Conservation (phyloP, 208 protist genomes). For the Strigomonas oncopelti region DNA sequence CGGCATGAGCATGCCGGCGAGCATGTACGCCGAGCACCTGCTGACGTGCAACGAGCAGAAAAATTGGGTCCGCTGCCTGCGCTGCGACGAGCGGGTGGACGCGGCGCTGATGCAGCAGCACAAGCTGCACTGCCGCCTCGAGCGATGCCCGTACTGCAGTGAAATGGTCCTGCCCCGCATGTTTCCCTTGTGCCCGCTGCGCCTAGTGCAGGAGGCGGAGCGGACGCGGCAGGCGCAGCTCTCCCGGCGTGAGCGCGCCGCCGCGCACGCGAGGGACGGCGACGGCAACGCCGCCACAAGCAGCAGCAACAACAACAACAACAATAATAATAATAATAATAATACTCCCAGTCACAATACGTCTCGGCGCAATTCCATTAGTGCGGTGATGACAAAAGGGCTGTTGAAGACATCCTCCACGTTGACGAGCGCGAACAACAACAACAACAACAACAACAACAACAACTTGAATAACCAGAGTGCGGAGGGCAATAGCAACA, state of each 20-base stretch:
- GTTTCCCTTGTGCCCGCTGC: conserved; percentile 60
- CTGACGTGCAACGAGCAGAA: conserved; percentile 40
- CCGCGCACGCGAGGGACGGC: too few relatives aligned
- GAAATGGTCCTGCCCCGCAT: conserved; percentile 74
- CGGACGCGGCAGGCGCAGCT: conserved; percentile 25
- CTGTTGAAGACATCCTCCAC: neutral
- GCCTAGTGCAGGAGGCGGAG: conserved; percentile 48
- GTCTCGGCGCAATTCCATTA: neutral
- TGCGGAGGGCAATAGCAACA: too few relatives aligned
- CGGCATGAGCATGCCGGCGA: conserved; percentile 58
- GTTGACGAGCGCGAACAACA: neutral
- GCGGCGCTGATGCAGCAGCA: conserved; percentile 45
- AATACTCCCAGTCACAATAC: too few relatives aligned
- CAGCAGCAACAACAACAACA: too few relatives aligned
- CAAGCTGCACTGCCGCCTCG: conserved; percentile 50
- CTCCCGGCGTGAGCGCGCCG: neutral
- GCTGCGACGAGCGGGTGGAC: conserved; percentile 71
- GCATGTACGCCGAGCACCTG: conserved; percentile 37
- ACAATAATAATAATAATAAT: too few relatives aligned
- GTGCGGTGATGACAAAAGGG: neutral
- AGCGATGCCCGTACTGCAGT: conserved; percentile 63
- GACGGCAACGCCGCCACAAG: neutral
- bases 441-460: neutral
- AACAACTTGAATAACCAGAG: neutral
- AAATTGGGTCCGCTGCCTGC: conserved; percentile 62